Conservation (phyloP, 2,329 filamentous ascomycete species). For the Hortaea sp. region DNA sequence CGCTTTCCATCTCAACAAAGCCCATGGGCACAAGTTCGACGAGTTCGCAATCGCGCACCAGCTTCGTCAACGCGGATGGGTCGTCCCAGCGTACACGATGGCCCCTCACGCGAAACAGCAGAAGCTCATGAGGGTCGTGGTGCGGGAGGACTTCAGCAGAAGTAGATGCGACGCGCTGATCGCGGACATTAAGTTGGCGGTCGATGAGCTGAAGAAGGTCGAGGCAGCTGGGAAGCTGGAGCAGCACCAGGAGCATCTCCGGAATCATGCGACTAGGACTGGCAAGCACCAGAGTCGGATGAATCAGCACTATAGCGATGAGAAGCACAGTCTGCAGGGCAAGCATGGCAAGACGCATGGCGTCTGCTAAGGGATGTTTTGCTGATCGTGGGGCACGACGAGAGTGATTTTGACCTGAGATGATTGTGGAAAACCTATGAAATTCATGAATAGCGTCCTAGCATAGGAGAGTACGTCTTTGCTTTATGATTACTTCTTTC, state of each 20-base stretch:
- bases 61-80: conserved; percentile 78
- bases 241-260: conserved; percentile 48
- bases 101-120: conserved; percentile 73
- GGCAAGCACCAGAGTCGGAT: conserved; percentile 26
- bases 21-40: conserved; percentile 43
- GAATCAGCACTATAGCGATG: conserved; percentile 49
- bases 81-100: conserved; percentile 95
- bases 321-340: conserved; percentile 79
- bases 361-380: conserved; percentile 51
- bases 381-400: no score
- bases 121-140: conserved; percentile 87
- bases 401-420: no score
- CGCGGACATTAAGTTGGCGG: conserved; percentile 65
- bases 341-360: conserved; percentile 86
- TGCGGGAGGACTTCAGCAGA: conserved; percentile 83
- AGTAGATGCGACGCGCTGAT: conserved; percentile 71
- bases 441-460: no score
- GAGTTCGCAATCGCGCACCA: conserved; percentile 61
- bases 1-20: conserved; percentile 65
- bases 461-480: no score
- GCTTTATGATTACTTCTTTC: no score
- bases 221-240: conserved; percentile 57
- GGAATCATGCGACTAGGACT: conserved; percentile 11
- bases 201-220: conserved; percentile 61
- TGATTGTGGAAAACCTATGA: no score